These are phyloP conservation scores for Fusarium hainanense DNA, from an alignment of 2,329 filamentous ascomycete genomes.

Conservation along the genomic window DNA sequence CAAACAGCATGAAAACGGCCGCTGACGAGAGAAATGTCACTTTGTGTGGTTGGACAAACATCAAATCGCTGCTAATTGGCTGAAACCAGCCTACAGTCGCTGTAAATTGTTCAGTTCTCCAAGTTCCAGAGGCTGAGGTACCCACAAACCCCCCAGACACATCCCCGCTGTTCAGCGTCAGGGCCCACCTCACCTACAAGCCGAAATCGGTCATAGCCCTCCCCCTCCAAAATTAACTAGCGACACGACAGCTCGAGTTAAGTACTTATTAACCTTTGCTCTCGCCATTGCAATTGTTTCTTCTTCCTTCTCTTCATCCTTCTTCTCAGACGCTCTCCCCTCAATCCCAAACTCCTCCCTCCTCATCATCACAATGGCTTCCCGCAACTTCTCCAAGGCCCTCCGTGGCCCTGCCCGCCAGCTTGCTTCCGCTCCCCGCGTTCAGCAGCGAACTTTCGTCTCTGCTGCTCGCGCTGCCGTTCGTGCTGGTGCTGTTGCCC, in stretches of 20 bases:
- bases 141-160: slow-evolving; percentile 30
- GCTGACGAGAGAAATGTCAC: slow-evolving; percentile 13
- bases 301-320: slow-evolving; percentile 42
- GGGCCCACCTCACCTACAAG: slow-evolving; percentile 35
- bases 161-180: slow-evolving; percentile 34
- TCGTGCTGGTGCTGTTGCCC: slow-evolving; percentile 64
- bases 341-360: slow-evolving; percentile 37
- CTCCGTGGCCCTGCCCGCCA: slow-evolving; percentile 73
- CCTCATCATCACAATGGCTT: slow-evolving; percentile 73
- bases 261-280: slow-evolving; percentile 46
- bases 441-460: slow-evolving; percentile 72
- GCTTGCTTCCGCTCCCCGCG: slow-evolving; percentile 65
- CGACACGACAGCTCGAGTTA: slow-evolving; percentile 23
- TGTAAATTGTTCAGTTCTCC: slow-evolving; percentile 3
- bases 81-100: not conserved
- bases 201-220: slow-evolving; percentile 42
- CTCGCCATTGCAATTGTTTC: slow-evolving; percentile 30
- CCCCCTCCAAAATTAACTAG: slow-evolving; percentile 17
- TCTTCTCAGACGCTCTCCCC: slow-evolving; percentile 44
- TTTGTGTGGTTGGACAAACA: slow-evolving; percentile 23
- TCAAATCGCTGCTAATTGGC: slow-evolving; percentile 24
- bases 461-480: slow-evolving; percentile 68
- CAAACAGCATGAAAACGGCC: slow-evolving; percentile 7
- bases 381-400: slow-evolving; percentile 77
- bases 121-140: slow-evolving; percentile 1